Conservation (phyloP, 148 eudicot species). For the Cornus florida region DNA sequence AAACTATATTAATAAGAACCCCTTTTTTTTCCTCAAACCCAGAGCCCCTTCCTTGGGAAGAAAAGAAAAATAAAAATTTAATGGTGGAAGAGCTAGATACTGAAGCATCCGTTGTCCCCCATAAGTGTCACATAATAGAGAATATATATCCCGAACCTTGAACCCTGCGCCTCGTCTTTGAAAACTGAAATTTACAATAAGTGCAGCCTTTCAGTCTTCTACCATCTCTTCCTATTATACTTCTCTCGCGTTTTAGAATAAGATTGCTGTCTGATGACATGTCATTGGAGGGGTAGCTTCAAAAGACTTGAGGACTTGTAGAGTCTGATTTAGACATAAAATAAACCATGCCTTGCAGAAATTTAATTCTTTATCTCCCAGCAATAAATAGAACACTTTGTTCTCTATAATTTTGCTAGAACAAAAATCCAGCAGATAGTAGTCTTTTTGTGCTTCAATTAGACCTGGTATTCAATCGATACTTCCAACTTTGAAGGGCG, state of each 20-base stretch:
- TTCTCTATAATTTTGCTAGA: background rate
- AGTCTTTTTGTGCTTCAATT: background rate
- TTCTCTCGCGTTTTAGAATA: no score
- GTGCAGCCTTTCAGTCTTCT: background rate
- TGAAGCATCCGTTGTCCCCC: background rate
- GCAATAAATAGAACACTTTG: background rate
- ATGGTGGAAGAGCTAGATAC: no score
- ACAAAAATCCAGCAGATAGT: background rate
- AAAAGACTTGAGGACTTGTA: no score
- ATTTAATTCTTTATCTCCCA: no score
- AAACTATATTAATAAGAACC: no score
- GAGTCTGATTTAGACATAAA: no score
- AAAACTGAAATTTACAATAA: no score
- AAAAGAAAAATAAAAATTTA: no score
- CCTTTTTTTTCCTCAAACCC: background rate
- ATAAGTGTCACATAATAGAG: background rate
- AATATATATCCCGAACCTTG: background rate
- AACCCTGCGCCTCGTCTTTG: no score
- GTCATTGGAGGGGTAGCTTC: background rate
- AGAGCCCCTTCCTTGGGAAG: background rate
- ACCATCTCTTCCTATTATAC: background rate
- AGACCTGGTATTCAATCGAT: background rate
- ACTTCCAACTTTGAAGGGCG: background rate
- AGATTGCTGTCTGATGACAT: background rate
- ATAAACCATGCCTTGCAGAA: no score